Evolutionary conservation across 1,284 basidiomycete species (phyloP), one percentile per base, ranked within the genome.

Genomic region (Cystobasidium slooffiae): DNA sequence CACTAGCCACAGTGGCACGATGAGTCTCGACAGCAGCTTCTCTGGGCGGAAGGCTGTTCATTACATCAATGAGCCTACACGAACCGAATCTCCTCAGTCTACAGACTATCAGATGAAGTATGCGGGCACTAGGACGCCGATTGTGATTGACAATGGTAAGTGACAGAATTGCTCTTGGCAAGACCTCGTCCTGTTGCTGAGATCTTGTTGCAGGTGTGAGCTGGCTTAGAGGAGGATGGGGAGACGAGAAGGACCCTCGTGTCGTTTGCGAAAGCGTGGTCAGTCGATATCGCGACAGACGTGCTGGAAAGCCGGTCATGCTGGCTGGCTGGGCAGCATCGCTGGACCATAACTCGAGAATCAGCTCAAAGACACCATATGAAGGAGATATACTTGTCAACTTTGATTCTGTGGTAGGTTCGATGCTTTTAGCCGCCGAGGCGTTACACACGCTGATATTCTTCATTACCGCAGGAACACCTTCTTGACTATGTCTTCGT

Each of bases 401-500:
- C 81, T 91, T 91, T 79, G 95, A 97, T 82, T 89, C 92, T 49
- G 84, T 97, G 86, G 94, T 96, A 83, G 83, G 92, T 84, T 22
- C 43, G 7, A 9, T 9, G 10, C n/a, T 8, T 24, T 53, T 44
- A 20, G 31, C 37, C 46, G n/a, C 67, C 47, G n/a, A 31, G 12
- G 8, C 41, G 52, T 22, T 8, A 37, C 20, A 52, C 14, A 18
- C 2, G 58, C 61, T 63, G n/a, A 72, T 20, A 20, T 37, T n/a
- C 4, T 2, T 18, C 3, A 2, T 10, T 52, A 9, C n/a, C 59
- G n/a, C 76, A 97, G 95, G 96, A 99, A 86, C 90, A 92, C 81
- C 91, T 93, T 3, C 84, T 99, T 64, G 96, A 99, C 84, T 95
- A 91, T 83, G 90, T 92, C 49, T 95, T 98, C 81, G 85, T 91